Conservation (phyloP, 75 land plant genomes). For the Larix kaempferi region DNA sequence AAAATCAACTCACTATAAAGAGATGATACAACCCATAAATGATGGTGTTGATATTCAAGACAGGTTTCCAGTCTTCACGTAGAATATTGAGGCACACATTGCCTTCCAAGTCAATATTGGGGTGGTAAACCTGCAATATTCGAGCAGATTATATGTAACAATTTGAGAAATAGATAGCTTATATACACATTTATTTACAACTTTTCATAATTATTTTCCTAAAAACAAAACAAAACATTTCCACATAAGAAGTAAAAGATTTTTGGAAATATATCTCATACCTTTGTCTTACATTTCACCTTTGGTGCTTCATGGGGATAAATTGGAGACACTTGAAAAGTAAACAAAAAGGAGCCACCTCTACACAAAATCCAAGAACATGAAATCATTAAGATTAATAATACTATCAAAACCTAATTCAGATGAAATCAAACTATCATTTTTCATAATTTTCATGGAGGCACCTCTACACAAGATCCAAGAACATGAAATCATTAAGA, state of each 20-base stretch:
- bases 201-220: too few species aligned
- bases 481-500: too few species aligned
- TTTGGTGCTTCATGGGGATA: slow-evolving; percentile 62
- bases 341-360: slow-evolving; percentile 14
- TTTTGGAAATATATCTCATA: not conserved
- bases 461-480: not conserved
- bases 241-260: too few species aligned
- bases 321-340: slow-evolving; percentile 32
- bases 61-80: slow-evolving; percentile 91
- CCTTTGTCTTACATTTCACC: slow-evolving; percentile 60
- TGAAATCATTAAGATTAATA: too few species aligned
- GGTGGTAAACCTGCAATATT: slow-evolving; percentile 68
- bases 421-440: too few species aligned
- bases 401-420: too few species aligned
- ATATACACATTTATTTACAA: too few species aligned
- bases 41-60: slow-evolving; percentile 72
- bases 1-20: slow-evolving; percentile 46
- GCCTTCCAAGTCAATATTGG: slow-evolving; percentile 91
- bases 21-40: slow-evolving; percentile 74
- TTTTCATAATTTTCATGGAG: too few species aligned
- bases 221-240: too few species aligned
- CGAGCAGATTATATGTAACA: not conserved
- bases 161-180: too few species aligned
- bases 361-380: not conserved
- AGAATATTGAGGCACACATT: slow-evolving; percentile 88